Conservation (phyloP, 192 early-diverging fungal species). For the Diversispora epigaea region DNA sequence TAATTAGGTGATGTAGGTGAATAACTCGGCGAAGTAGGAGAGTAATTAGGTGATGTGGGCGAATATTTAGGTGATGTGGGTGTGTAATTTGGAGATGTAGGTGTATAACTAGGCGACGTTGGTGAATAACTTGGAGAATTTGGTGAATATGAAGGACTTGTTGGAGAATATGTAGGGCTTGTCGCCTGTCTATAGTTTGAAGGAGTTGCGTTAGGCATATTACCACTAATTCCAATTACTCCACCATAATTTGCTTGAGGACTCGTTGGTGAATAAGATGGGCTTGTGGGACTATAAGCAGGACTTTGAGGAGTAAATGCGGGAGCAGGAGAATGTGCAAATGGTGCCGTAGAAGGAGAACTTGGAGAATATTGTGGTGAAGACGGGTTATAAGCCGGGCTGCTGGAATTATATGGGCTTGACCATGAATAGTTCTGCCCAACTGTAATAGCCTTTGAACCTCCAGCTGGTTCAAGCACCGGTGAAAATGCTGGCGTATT, state of each 20-base stretch:
- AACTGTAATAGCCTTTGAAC: neutral
- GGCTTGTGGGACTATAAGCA: slow-evolving; percentile 75
- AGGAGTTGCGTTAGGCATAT: slow-evolving; percentile 22
- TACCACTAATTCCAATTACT: neutral
- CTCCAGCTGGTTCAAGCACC: neutral
- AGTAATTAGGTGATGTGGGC: slow-evolving; percentile 70
- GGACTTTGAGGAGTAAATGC: slow-evolving; percentile 48
- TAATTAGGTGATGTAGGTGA: slow-evolving; percentile 76
- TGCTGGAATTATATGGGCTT: slow-evolving; percentile 42
- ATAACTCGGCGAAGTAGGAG: slow-evolving; percentile 71
- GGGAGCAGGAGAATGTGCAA: slow-evolving; percentile 41
- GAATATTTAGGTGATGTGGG: slow-evolving; percentile 74
- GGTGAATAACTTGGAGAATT: slow-evolving; percentile 72
- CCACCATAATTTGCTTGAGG: slow-evolving; percentile 57
- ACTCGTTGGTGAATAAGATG: slow-evolving; percentile 75
- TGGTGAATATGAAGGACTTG: slow-evolving; percentile 74
- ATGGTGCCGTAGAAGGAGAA: slow-evolving; percentile 43
- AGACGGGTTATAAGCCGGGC: slow-evolving; percentile 47
- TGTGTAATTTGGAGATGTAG: slow-evolving; percentile 66
- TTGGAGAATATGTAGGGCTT: slow-evolving; percentile 72
- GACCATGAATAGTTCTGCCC: slow-evolving; percentile 51
- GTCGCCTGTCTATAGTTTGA: slow-evolving; percentile 48
- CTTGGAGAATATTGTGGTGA: slow-evolving; percentile 56
- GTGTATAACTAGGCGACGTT: slow-evolving; percentile 70
- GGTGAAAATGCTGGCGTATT: slow-evolving; percentile 23